Evolutionary conservation across 2,329 filamentous ascomycete species (phyloP), one percentile per base, ranked within the genome.

Genomic region (Elsinoe fawcettii): DNA sequence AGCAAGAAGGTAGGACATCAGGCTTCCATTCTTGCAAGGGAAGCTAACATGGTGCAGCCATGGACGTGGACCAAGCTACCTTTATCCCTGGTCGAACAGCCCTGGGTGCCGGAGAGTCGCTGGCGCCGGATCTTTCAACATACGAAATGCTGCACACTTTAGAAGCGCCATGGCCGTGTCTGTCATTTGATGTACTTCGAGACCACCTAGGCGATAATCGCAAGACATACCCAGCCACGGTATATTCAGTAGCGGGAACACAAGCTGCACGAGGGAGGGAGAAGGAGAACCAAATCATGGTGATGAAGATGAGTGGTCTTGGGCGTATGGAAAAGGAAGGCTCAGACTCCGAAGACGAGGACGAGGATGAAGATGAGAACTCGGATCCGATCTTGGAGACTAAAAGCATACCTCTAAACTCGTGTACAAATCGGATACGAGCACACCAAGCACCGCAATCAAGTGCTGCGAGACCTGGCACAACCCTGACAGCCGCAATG

Each of bases 91-190:
- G 93, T 62, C 84, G 93, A 67, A 90, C 90, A 71, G 92, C 93
- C 75, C 81, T 97, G 62, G 89, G 90, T 62, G 85, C 90, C 11
- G 92, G 90, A 65, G 90, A 97, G 77, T 91, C 90, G 4, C 81
- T 99, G 58, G 84, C 90, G 2, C 92, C 93, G 12, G 93, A 99
- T 73, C 80, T 88, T 59, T 89, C 88, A n/a, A 92, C 92, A 5
- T 99, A 99, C 76, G 87, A 96, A 71, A 95, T 99, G 90, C 83
- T 99, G 59, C 93, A 99, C 77, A 90, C 84, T 60, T 81, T 99
- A 62, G 93, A 87, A 72, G 91, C 91, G 6, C 90, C 90, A 1
- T 99, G 93, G 93, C 93, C 93, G 2, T 99, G 93, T 70, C 81
- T 99, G 14, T 97, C 92, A 1, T 96, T 96, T 73, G 93, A 97